These are phyloP conservation scores for Lactarius quietus DNA, from an alignment of 768 basidiomycete species.

Conservation along the genomic window DNA sequence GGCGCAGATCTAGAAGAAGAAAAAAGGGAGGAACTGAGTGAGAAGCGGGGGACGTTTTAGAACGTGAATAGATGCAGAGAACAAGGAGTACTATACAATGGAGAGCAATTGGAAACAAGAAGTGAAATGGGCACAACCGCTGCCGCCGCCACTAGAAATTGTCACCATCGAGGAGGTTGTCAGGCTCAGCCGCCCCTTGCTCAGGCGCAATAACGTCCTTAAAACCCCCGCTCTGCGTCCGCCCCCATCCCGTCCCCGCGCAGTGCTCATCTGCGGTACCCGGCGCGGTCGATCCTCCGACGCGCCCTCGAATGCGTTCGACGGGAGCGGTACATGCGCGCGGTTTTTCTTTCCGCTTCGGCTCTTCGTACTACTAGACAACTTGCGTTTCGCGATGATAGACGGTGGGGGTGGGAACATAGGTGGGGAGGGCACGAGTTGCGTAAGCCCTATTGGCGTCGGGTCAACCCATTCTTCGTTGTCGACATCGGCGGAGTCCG, in stretches of 20 bases:
- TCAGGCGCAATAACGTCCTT: slow-evolving; percentile 54
- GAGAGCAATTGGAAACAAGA: slow-evolving; percentile 5
- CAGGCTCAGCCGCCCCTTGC: slow-evolving; percentile 1
- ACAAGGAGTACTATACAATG: slow-evolving; percentile 1
- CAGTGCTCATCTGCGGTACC: slow-evolving; percentile 62
- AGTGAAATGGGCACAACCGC: no score
- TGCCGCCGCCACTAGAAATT: slow-evolving; percentile 29
- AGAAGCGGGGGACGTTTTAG: no score
- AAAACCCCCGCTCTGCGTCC: slow-evolving; percentile 83
- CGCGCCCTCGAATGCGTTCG: slow-evolving; percentile 21
- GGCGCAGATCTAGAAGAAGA: slow-evolving; percentile 6
- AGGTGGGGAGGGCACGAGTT: slow-evolving; percentile 15
- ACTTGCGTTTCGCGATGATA: slow-evolving; percentile 25
- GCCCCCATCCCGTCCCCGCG: slow-evolving; percentile 75
- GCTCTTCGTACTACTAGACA: slow-evolving; percentile 35
- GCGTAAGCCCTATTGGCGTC: slow-evolving; percentile 40
- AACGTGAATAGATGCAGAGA: no score
- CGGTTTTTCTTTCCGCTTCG: slow-evolving; percentile 39
- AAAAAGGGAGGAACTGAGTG: neutral
- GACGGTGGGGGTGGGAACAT: slow-evolving; percentile 9
- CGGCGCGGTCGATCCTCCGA: slow-evolving; percentile 24
- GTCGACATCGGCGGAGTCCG: slow-evolving; percentile 39
- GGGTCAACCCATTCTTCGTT: slow-evolving; percentile 68
- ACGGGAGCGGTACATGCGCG: slow-evolving; percentile 27
- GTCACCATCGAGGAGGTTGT: slow-evolving; percentile 35